Conservation (phyloP, 345 rosid genomes). For the Gossypium australe region DNA sequence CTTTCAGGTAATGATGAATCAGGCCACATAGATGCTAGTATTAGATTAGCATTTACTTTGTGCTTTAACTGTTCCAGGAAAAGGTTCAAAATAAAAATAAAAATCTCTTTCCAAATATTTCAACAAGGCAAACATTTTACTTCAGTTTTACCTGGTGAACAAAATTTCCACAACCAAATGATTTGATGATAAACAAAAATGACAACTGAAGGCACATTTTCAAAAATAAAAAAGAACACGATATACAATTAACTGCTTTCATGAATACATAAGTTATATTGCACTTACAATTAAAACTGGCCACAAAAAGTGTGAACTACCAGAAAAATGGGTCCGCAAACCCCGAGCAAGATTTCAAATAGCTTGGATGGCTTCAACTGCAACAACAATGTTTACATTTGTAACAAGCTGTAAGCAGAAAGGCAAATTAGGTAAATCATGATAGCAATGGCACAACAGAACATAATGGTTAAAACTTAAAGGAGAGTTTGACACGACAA, state of each 20-base stretch:
- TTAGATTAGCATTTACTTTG: too few relatives aligned
- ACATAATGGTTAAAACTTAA: background rate
- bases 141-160: too few relatives aligned
- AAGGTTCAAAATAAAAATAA: too few relatives aligned
- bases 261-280: background rate
- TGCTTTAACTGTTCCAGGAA: too few relatives aligned
- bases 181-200: too few relatives aligned
- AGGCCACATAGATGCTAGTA: too few relatives aligned
- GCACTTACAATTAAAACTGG: slow-evolving; percentile 84
- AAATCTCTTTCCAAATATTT: too few relatives aligned
- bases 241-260: too few relatives aligned
- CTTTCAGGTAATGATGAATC: too few relatives aligned
- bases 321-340: slow-evolving; percentile 84
- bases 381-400: slow-evolving; percentile 94
- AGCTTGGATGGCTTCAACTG: slow-evolving; percentile 97
- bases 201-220: background rate
- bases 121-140: too few relatives aligned
- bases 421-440: background rate
- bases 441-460: background rate
- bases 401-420: slow-evolving; percentile 67
- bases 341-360: slow-evolving; percentile 90
- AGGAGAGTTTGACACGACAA: background rate
- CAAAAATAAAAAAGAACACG: background rate
- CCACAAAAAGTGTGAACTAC: slow-evolving; percentile 78
- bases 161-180: too few relatives aligned